These are phyloP conservation scores for Corymbia citriodora DNA, from an alignment of 441 rosid genomes.

Conservation along the genomic window DNA sequence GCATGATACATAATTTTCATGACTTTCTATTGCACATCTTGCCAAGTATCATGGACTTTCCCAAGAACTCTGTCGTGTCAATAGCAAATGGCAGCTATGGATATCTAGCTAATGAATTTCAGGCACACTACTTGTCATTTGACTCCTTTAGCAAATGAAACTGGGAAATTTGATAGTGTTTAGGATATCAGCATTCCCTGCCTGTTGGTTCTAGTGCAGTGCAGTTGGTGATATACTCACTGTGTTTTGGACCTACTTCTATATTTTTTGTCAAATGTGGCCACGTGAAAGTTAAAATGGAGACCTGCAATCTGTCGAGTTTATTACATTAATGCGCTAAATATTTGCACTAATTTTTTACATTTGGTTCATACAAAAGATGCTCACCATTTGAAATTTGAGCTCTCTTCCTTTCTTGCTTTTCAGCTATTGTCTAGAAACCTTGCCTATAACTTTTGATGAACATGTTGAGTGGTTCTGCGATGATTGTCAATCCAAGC, in stretches of 20 bases:
- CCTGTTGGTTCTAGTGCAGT: not conserved
- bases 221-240: not conserved
- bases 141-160: not conserved
- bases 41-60: not conserved
- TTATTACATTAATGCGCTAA: not conserved
- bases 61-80: not conserved
- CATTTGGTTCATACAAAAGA: not conserved
- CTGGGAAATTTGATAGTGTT: not conserved
- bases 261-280: conserved; percentile 44
- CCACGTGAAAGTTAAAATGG: conserved; percentile 43
- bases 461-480: conserved; percentile 51
- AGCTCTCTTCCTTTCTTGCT: not conserved
- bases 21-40: not conserved
- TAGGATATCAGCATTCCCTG: not conserved
- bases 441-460: conserved; percentile 33
- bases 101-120: not conserved
- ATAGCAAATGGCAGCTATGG: not conserved
- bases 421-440: conserved; percentile 47
- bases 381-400: not conserved
- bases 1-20: not conserved
- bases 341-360: not conserved
- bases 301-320: not conserved
- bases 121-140: not conserved
- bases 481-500: conserved; percentile 37
- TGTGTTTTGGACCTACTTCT: conserved; percentile 7